Conservation (phyloP, 345 rosid species). For the Populus alba region DNA sequence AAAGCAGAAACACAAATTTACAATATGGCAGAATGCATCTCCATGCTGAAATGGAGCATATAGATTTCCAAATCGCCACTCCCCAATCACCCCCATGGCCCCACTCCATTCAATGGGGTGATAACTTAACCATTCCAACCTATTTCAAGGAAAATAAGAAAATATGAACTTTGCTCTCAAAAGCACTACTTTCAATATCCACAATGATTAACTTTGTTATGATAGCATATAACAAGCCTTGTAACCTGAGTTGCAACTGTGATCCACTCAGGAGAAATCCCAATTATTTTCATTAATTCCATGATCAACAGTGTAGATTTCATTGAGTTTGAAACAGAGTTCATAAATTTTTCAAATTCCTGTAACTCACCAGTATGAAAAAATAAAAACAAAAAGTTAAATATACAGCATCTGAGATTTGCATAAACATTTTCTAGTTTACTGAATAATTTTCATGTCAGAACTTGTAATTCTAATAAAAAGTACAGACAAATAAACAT, state of each 20-base stretch:
- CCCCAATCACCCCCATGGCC: background rate
- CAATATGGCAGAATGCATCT: background rate
- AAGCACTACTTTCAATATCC: background rate
- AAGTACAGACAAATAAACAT: background rate
- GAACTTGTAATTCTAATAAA: background rate
- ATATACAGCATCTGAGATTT: background rate
- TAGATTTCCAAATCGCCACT: background rate
- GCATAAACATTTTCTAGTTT: background rate
- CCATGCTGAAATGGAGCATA: background rate
- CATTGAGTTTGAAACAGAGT: background rate
- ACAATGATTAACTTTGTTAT: background rate
- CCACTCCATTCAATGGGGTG: background rate
- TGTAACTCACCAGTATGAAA: background rate
- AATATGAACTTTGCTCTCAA: background rate
- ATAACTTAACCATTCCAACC: background rate
- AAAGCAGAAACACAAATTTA: background rate
- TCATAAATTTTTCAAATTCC: background rate
- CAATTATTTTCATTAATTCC: background rate
- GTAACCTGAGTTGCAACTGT: background rate
- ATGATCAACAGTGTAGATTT: background rate
- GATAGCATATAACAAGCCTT: background rate
- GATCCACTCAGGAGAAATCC: background rate
- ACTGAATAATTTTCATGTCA: background rate
- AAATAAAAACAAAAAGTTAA: background rate
- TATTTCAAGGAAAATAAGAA: background rate